Conservation (phyloP, 331 rosid genomes). For the Prunus yedoensis region DNA sequence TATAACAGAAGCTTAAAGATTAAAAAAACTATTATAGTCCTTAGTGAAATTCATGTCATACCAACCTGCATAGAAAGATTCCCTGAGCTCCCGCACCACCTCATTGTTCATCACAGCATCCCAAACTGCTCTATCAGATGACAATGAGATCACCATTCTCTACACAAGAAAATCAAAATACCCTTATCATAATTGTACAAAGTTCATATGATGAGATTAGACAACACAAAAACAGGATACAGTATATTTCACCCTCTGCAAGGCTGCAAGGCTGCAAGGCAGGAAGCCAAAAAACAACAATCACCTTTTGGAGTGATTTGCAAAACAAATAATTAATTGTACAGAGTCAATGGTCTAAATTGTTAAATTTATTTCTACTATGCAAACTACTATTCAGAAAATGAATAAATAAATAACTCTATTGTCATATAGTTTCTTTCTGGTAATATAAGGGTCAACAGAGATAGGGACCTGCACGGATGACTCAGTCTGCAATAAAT, state of each 20-base stretch:
- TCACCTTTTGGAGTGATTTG: background rate
- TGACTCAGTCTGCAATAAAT: conserved; percentile 63
- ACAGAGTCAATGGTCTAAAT: background rate
- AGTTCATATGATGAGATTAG: background rate
- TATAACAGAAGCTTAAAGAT: background rate
- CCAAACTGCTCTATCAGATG: conserved; percentile 77
- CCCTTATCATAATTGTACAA: background rate
- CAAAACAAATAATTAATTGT: background rate
- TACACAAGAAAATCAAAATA: conserved; percentile 25
- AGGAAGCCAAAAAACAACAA: background rate
- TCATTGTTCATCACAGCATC: conserved; percentile 78
- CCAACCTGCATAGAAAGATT: conserved; percentile 51
- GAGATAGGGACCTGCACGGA: conserved; percentile 56
- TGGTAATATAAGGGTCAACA: background rate
- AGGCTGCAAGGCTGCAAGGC: too few species aligned
- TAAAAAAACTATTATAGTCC: background rate
- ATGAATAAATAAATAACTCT: too few species aligned
- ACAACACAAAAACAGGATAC: background rate
- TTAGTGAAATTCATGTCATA: conserved; percentile 10
- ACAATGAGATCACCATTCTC: conserved; percentile 72
- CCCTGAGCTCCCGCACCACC: conserved; percentile 60
- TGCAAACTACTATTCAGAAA: too few species aligned
- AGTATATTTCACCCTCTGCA: background rate
- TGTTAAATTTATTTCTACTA: too few species aligned
- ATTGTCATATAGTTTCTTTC: background rate